A percentile compares a stretch with the other conserved stretches of the same genome.
Evolutionary conservation across 2,329 filamentous ascomycete species (phyloP).

Genomic region (Pestalotiopsis sp.): DNA sequence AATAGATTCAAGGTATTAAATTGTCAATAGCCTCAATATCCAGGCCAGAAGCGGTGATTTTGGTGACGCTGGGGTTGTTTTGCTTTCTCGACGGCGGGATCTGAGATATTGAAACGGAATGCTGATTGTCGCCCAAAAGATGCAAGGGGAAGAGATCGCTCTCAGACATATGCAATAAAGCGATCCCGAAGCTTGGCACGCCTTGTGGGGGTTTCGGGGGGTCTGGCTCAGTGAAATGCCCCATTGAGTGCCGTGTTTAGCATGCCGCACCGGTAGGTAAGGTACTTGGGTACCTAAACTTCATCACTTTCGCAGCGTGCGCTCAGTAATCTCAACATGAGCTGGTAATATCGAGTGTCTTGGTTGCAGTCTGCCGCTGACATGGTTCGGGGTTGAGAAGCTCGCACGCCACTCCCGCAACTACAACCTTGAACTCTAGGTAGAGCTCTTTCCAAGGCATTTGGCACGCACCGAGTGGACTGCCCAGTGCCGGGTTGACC

Average conservation of each 20-base stretch:
- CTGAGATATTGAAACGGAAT: neutral
- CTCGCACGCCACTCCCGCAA: no score
- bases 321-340: no score
- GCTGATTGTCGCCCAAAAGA: neutral
- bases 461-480: neutral
- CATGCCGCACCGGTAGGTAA: neutral
- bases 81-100: neutral
- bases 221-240: neutral
- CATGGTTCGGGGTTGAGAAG: no score
- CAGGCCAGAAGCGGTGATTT: neutral
- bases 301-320: no score
- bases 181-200: neutral
- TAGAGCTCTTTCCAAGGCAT: neutral
- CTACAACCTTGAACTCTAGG: neutral
- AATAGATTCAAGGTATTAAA: neutral
- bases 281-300: no score
- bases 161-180: neutral
- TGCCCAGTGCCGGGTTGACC: neutral
- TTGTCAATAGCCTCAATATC: neutral
- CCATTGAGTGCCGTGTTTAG: neutral
- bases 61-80: neutral
- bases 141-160: neutral
- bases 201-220: neutral
- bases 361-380: no score
- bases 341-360: no score